Base-by-base conservation (phyloP, 805 yeast species). In the Saccharomyces kudriavzevii region DNA sequence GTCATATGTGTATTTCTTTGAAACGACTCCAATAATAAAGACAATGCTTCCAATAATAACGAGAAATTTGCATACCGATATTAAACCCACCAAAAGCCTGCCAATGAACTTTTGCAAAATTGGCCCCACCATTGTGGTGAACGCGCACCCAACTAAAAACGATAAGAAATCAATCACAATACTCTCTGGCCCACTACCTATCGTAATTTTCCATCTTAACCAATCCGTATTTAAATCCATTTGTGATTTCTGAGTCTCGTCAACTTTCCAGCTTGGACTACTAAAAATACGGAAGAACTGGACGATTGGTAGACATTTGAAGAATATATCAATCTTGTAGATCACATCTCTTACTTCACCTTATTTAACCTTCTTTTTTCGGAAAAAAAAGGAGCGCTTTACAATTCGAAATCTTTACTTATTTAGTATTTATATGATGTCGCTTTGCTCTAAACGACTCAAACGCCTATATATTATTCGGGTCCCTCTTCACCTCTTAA, bases 121-220 rank as follows among this genome's bases (percentile, higher is more conserved):
- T 6, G 69, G 69, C n/a, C 60, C 57, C 17, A 64, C 40, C 40
- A 57, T 48, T n/a, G 55, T 50, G 17, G 61, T 51, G 2, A 58
- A 50, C 14, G 58, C 53, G 49, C 63, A 57, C 5, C 68, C 70
- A 24, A 61, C 48, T 11, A 58, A 35, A 29, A 64, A 55, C 1
- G 70, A 66, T 2, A 65, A 65, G 2, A 63, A 25, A 53, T 66
- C 66, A 17, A 65, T 49, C 22, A 52, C 55, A 45, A 57, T 51
- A 17, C 43, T 20, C 11, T 9, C 22, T 17, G 43, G 43, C 43
- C 43, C 43, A 35, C 43, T 20, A 35, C 40, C 43, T 27, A 48
- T 50, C n/a, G 49, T n/a, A 31, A 35, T 22, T 30, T 26, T 28
- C 49, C n/a, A 27, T 45, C 45, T 20, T 27, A 45, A 22, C 45